phyloP scores from a whole-genome alignment of 352 stramenopile species.

The Phytophthora hybrid region DNA sequence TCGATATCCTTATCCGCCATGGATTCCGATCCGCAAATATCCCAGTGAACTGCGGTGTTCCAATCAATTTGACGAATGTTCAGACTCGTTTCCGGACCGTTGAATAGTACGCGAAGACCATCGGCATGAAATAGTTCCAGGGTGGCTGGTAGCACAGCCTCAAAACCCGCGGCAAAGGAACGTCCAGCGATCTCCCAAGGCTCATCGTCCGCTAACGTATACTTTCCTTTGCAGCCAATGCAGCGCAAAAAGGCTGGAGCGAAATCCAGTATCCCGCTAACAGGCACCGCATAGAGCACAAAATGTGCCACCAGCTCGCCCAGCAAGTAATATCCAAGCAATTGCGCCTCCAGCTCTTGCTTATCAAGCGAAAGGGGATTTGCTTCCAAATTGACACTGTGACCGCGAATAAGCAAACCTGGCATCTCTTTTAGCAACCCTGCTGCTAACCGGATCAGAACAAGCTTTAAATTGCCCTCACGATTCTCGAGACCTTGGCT shows the following conservation, averaged over 20 bases:
- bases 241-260: constrained; percentile 59
- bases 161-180: constrained; percentile 65
- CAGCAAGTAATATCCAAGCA: constrained; percentile 67
- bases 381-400: background rate
- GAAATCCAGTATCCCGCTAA: constrained; percentile 68
- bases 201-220: constrained; percentile 28
- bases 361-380: constrained; percentile 18
- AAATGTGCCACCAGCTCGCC: constrained; percentile 72
- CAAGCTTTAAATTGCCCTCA: constrained; percentile 46
- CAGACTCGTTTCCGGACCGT: constrained; percentile 40
- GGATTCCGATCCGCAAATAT: constrained; percentile 25
- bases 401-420: constrained; percentile 42
- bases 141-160: constrained; percentile 59
- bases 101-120: constrained; percentile 67
- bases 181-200: constrained; percentile 33
- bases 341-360: constrained; percentile 25
- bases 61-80: constrained; percentile 58
- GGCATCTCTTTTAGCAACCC: constrained; percentile 43
- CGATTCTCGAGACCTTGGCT: constrained; percentile 20
- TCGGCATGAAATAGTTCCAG: constrained; percentile 55
- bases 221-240: constrained; percentile 40
- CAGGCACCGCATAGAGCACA: constrained; percentile 53
- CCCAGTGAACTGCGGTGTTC: constrained; percentile 48
- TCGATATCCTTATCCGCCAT: constrained; percentile 18
- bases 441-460: constrained; percentile 47